Percentiles rank a stretch among this genome's conserved stretches.
These are phyloP conservation scores for Ceratobasidium papillatum DNA, from an alignment of 1,284 basidiomycete genomes.

Conservation along the genomic window DNA sequence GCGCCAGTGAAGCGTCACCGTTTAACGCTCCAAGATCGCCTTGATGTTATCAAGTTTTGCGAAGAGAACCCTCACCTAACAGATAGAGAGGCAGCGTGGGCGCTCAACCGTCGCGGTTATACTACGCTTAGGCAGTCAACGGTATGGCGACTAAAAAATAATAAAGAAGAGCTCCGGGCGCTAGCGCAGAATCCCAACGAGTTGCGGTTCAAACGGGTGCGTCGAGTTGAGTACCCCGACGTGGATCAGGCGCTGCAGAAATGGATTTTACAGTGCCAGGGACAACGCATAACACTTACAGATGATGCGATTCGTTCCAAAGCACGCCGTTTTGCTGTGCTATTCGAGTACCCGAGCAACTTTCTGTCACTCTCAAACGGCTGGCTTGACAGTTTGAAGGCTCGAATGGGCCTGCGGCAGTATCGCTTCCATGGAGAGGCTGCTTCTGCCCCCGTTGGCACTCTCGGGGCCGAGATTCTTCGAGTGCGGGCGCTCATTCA, in stretches of 20 bases:
- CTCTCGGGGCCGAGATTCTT: background rate
- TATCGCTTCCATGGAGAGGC: conserved; percentile 31
- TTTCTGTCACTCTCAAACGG: conserved; percentile 16
- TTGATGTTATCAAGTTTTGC: conserved; percentile 11
- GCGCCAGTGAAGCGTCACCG: background rate
- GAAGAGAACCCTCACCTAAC: background rate
- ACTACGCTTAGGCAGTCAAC: background rate
- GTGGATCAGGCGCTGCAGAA: conserved; percentile 16
- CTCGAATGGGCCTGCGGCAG: background rate
- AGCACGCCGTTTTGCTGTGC: conserved; percentile 4
- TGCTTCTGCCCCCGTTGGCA: background rate
- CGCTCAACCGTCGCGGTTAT: background rate
- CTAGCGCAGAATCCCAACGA: background rate
- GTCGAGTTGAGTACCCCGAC: conserved; percentile 13
- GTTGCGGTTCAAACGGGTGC: conserved; percentile 1
- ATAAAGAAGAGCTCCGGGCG: background rate
- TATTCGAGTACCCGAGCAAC: background rate
- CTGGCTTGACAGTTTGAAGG: conserved; percentile 28
- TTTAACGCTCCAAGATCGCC: conserved; percentile 23
- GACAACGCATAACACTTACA: background rate
- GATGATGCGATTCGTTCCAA: conserved; percentile 12
- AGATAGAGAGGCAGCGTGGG: background rate
- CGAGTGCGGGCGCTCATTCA: background rate
- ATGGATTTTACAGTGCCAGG: conserved; percentile 26
- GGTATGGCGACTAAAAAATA: background rate